Evolutionary conservation across 148 eudicot species (phyloP).

Genomic region (Euryodendron excelsum): DNA sequence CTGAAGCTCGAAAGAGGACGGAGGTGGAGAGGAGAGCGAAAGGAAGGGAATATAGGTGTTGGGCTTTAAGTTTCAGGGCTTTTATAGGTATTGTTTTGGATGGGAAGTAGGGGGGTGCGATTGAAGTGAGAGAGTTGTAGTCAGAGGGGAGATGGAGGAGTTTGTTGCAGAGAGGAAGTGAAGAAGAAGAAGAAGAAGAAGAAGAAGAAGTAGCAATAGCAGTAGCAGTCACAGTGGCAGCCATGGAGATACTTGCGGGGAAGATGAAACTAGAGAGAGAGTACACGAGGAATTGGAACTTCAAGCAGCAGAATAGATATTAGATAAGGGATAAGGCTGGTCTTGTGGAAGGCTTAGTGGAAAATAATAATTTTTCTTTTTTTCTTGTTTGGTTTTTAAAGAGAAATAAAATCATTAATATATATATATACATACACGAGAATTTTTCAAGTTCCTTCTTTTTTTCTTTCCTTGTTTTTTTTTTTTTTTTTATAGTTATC

Average conservation of each 20-base stretch:
- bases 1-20: slow-evolving; percentile 26
- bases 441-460: no score
- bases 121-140: slow-evolving; percentile 10
- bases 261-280: background rate
- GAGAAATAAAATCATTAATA: no score
- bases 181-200: slow-evolving; percentile 15
- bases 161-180: slow-evolving; percentile 16
- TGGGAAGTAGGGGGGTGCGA: slow-evolving; percentile 8
- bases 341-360: background rate
- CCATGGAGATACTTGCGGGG: slow-evolving; percentile 15
- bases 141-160: slow-evolving; percentile 4
- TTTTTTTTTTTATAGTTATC: no score
- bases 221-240: no score
- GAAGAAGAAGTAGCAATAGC: slow-evolving; percentile 17
- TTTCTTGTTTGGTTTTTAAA: no score
- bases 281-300: background rate
- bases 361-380: no score
- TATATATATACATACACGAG: no score
- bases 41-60: background rate
- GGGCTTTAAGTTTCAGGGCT: slow-evolving; percentile 36
- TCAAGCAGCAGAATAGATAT: no score
- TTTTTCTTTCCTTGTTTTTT: no score
- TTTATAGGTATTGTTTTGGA: slow-evolving; percentile 34
- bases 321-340: background rate
- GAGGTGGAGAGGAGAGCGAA: slow-evolving; percentile 15